Evolutionary conservation across 768 basidiomycete genomes (phyloP), one percentile per base, ranked within the genome.

Genomic region (Myochromella boudieri): DNA sequence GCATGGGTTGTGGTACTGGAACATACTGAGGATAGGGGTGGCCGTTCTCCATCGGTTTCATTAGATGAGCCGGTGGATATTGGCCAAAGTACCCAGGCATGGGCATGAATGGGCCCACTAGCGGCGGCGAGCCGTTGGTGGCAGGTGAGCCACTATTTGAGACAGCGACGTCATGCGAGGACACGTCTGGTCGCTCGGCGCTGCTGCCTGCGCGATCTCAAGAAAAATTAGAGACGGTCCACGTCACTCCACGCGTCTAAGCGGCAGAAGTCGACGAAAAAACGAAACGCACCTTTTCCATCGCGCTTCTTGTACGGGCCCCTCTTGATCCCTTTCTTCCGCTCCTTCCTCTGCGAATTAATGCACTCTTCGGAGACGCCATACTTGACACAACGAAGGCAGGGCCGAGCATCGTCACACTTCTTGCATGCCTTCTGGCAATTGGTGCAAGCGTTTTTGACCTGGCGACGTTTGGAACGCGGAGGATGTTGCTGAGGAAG

Each of bases 261-360:
- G 52, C 49, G 41, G 39, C 44, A 45, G 45, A 55, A 52, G 41
- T 43, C 25, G 18, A 38, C 21, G 33, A 39, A 45, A 37, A 66
- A 58, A 56, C 42, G 54, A 63, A 52, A 67, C 83, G 68, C 62
- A 89, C 87, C 80, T 79, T 85, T 88, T 79, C 81, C 83, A 87
- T 89, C 87, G 82, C 87, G 87, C 82, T 91, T 91, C 89, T 91
- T 91, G 85, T 91, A 91, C 67, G 89, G 89, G 36, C 88, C 88
- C 61, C 88, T 72, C 74, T 90, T 91, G 56, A 89, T 77, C 55
- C 88, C 88, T 64, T 88, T 90, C 66, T 89, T 90, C 60, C 92
- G 80, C 69, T 95, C 92, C 73, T 95, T 95, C 64, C 93, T 78
- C 66, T 88, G 84, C 24, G 92, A 93, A 70, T 94, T 89, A 54